Percentiles rank a stretch among this genome's conserved stretches.
Conservation (phyloP, 352 stramenopile genomes). For the Phytopythium montanum region DNA sequence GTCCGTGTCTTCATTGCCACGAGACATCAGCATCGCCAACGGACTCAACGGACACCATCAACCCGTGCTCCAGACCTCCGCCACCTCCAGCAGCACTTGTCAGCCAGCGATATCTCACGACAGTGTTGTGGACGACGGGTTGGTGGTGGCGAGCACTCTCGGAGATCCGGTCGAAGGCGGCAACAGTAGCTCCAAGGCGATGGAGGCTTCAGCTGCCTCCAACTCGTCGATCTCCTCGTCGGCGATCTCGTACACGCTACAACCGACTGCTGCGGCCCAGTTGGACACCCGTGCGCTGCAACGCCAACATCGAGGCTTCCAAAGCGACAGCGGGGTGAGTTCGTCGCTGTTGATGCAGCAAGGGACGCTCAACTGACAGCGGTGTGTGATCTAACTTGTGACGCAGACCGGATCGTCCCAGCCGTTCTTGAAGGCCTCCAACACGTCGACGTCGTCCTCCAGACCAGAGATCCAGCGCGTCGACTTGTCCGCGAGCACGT, state of each 20-base stretch:
- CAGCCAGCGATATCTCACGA: neutral
- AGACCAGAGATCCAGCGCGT: neutral
- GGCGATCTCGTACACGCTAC: neutral
- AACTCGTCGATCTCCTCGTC: constrained; percentile 1
- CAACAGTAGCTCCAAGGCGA: neutral
- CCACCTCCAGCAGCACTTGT: neutral
- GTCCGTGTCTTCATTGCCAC: neutral
- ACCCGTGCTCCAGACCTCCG: neutral
- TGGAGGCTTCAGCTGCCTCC: neutral
- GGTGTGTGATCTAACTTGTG: neutral
- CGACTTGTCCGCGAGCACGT: neutral
- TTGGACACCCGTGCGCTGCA: neutral
- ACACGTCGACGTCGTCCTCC: neutral
- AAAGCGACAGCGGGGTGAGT: neutral
- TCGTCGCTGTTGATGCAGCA: neutral
- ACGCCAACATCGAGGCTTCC: neutral
- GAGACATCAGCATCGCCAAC: neutral
- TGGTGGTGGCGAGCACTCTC: neutral
- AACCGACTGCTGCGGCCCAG: neutral
- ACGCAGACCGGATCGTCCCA: neutral
- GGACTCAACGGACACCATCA: neutral
- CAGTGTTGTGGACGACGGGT: neutral
- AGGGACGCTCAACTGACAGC: neutral
- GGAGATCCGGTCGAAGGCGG: neutral
- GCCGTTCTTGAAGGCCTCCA: neutral